A percentile compares a stretch with the other conserved stretches of the same genome.
Conservation (phyloP, 2,329 filamentous ascomycete genomes). For the Botryosphaeria dothidea region DNA sequence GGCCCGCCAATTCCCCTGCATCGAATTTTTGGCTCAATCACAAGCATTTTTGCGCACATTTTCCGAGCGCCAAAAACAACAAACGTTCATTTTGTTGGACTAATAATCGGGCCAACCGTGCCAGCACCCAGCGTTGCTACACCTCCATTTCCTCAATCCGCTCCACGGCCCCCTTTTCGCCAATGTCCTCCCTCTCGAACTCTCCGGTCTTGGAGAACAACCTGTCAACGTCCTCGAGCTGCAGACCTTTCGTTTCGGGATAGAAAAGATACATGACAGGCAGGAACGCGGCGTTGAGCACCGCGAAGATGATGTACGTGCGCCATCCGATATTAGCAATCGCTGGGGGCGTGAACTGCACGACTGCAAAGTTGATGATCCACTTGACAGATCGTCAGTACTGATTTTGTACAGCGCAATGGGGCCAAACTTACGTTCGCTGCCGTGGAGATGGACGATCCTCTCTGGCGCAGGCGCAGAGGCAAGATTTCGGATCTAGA, state of each 20-base stretch:
- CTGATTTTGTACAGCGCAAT: not conserved
- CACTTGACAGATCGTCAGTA: not conserved
- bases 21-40: no score
- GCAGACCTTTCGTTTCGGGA: slow-evolving; percentile 64
- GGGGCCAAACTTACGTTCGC: not conserved
- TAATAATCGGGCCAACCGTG: no score
- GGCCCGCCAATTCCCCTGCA: not conserved
- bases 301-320: slow-evolving; percentile 42
- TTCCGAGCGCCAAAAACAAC: no score
- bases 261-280: slow-evolving; percentile 65
- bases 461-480: slow-evolving; percentile 41
- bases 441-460: slow-evolving; percentile 41
- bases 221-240: slow-evolving; percentile 63
- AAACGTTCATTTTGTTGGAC: no score
- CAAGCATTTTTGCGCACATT: no score
- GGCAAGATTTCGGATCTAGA: slow-evolving; percentile 39
- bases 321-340: slow-evolving; percentile 40
- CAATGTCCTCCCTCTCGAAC: not conserved
- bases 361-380: slow-evolving; percentile 29
- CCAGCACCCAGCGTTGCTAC: no score
- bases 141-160: not conserved
- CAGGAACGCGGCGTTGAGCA: slow-evolving; percentile 42
- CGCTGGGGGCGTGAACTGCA: slow-evolving; percentile 41
- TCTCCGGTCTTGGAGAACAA: slow-evolving; percentile 19
- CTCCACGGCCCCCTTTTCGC: not conserved